Evolutionary conservation across 495 filamentous ascomycete species (phyloP).

Genomic region (Recurvomyces mirabilis): DNA sequence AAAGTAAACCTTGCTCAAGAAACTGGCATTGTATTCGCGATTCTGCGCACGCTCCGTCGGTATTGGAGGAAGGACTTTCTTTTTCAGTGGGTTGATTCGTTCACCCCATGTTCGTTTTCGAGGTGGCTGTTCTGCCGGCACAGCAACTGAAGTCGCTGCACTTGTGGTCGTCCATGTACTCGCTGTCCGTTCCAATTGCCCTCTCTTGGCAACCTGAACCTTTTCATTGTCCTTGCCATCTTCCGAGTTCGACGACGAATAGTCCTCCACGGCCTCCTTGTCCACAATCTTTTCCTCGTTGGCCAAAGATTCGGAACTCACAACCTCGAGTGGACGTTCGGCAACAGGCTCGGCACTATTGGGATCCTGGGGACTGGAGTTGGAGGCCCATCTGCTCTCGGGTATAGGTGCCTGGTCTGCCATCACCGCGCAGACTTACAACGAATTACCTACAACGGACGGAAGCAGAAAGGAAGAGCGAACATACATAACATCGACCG

Average conservation of each 20-base stretch:
- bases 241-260: slow-evolving; percentile 3
- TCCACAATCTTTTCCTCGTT: slow-evolving; percentile 18
- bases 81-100: slow-evolving; percentile 51
- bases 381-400: slow-evolving; percentile 6
- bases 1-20: slow-evolving; percentile 51
- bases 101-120: slow-evolving; percentile 48
- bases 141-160: slow-evolving; percentile 14
- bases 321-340: slow-evolving; percentile 23
- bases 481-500: no score
- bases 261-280: slow-evolving; percentile 11
- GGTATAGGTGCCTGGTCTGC: not conserved
- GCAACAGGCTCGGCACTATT: slow-evolving; percentile 24
- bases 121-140: slow-evolving; percentile 20
- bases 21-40: slow-evolving; percentile 47
- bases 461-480: no score
- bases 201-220: not conserved
- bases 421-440: slow-evolving; percentile 1
- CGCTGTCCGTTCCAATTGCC: slow-evolving; percentile 9
- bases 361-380: slow-evolving; percentile 9
- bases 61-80: slow-evolving; percentile 47
- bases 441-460: no score
- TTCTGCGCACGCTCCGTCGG: slow-evolving; percentile 44
- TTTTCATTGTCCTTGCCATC: slow-evolving; percentile 5
- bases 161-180: slow-evolving; percentile 15
- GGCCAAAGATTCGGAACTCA: slow-evolving; percentile 22